phyloP scores from a whole-genome alignment of 768 basidiomycete genomes.

The Solioccasus polychromus region DNA sequence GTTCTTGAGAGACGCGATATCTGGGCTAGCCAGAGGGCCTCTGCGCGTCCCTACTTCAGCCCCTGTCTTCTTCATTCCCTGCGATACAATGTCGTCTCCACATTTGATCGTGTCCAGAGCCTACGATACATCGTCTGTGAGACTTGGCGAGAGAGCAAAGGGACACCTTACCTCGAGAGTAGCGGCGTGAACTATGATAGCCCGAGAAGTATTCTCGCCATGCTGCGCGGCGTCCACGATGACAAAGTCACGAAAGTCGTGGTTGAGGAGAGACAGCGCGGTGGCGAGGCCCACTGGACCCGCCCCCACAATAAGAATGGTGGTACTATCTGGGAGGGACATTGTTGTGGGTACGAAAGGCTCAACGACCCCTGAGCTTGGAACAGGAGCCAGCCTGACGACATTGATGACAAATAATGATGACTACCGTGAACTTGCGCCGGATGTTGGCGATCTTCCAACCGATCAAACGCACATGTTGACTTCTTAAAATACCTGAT shows the following conservation, averaged over 20 bases:
- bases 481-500: too few relatives aligned
- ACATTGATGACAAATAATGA: too few relatives aligned
- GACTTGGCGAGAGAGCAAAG: neutral
- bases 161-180: constrained; percentile 49
- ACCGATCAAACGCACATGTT: too few relatives aligned
- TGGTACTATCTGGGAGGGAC: constrained; percentile 36
- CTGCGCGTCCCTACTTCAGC: constrained; percentile 33
- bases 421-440: too few relatives aligned
- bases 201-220: constrained; percentile 43
- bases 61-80: constrained; percentile 32
- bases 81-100: constrained; percentile 37
- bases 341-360: too few relatives aligned
- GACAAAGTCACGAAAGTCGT: constrained; percentile 41
- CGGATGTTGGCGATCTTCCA: too few relatives aligned
- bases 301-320: constrained; percentile 49
- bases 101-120: constrained; percentile 44
- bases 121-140: too few relatives aligned
- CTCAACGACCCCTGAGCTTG: too few relatives aligned
- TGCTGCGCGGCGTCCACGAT: constrained; percentile 40
- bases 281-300: constrained; percentile 48
- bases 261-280: constrained; percentile 44
- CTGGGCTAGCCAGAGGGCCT: constrained; percentile 26
- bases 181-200: constrained; percentile 48
- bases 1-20: constrained; percentile 33
- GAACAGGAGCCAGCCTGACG: too few relatives aligned